These are phyloP conservation scores for Kodamaea lidongshanica DNA, from an alignment of 805 yeast species.

Conservation along the genomic window DNA sequence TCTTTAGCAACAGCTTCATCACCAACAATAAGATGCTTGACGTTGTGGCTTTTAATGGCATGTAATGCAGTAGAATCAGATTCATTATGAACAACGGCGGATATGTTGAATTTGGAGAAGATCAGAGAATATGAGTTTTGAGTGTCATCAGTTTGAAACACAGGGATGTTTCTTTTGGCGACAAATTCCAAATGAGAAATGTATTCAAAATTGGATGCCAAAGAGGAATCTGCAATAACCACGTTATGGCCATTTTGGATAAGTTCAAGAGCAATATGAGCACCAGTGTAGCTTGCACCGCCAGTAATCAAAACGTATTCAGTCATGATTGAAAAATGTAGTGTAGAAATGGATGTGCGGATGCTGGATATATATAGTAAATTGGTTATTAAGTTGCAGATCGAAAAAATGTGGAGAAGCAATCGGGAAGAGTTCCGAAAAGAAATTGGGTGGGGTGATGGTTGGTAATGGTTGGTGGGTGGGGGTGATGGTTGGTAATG, in stretches of 20 bases:
- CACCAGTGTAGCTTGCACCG: slow-evolving; percentile 84
- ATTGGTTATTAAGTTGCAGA: too few relatives aligned
- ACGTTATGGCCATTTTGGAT: slow-evolving; percentile 58
- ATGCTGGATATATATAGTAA: too few relatives aligned
- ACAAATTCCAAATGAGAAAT: slow-evolving; percentile 55
- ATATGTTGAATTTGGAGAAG: slow-evolving; percentile 43
- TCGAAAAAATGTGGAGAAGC: too few relatives aligned
- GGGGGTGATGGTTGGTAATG: too few relatives aligned
- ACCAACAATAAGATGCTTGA: slow-evolving; percentile 58
- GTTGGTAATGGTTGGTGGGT: too few relatives aligned
- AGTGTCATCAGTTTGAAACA: slow-evolving; percentile 56
- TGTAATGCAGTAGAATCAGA: slow-evolving; percentile 66
- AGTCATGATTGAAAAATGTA: slow-evolving; percentile 6
- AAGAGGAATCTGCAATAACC: slow-evolving; percentile 65
- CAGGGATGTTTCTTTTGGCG: slow-evolving; percentile 42
- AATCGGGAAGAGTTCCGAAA: too few relatives aligned
- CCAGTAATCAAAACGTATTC: slow-evolving; percentile 65
- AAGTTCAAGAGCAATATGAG: slow-evolving; percentile 67
- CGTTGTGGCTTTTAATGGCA: slow-evolving; percentile 42
- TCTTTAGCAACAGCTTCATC: slow-evolving; percentile 61
- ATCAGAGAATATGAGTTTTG: slow-evolving; percentile 44
- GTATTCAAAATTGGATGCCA: slow-evolving; percentile 63
- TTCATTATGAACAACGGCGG: slow-evolving; percentile 64
- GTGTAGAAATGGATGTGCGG: too few relatives aligned
- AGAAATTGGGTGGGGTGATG: too few relatives aligned